Base-by-base conservation (phyloP, 2,329 filamentous ascomycete species). In the Apiospora hydei region DNA sequence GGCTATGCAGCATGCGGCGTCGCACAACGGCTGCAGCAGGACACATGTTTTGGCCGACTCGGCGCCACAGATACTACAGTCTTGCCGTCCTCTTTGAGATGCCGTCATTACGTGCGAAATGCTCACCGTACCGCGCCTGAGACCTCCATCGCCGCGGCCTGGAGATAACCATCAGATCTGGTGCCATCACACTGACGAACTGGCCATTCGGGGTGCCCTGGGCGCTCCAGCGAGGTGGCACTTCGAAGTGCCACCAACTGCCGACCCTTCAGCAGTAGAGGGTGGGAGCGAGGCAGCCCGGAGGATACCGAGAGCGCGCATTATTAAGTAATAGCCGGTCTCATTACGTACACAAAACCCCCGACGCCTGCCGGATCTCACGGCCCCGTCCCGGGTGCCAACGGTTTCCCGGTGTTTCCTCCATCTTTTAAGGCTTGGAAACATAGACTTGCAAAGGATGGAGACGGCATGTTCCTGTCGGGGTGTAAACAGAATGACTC, bases 301-400 rank as follows among this genome's bases (percentile, higher is more conserved):
- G 57, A 41, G 57, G 57, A n/a, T 64, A 41, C 57, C 34, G 57
- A 41, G 57, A 41, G 57, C 57, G 57, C 57, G 57, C 57, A 24
- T 64, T 64, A 64, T 41, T 64, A 21, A 64, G 34, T 64, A 64
- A 41, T 64, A 64, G 57, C 57, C 34, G 57, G 57, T 64, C 30
- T 64, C 57, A 64, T 64, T 64, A 64, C 57, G 57, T 64, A 64
- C 57, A 64, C 18, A 21, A 64, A 41, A 4, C 30, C 34, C 34
- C 57, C 57, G 57, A 38, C 57, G 18, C 16, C 18, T 18, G 57
- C 57, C 57, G 57, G 57, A 41, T 64, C 34, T 64, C 34, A 18
- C 34, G 57, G 57, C 57, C 57, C 57, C 57, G 18, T 64, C 34
- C 53, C 57, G 57, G 57, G 38, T n/a, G 57, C 34, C 57, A 64